These are phyloP conservation scores for Gaeumannomyces sp. DNA, from an alignment of 2,329 filamentous ascomycete species.

Conservation along the genomic window DNA sequence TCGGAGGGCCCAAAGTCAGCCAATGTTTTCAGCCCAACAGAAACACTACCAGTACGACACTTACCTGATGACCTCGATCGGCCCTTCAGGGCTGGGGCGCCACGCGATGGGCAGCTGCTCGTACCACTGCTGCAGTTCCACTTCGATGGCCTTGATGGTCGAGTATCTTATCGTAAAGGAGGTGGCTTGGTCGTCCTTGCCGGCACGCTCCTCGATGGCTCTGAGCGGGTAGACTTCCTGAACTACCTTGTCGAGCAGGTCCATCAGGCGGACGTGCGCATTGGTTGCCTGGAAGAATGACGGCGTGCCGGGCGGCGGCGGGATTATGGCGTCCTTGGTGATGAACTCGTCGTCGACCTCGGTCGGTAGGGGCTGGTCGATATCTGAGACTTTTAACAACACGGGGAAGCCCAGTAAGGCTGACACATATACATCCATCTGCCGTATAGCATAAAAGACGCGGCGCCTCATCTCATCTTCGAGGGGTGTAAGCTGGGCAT, in stretches of 20 bases:
- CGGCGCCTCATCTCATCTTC: slow-evolving; percentile 58
- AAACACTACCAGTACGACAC: slow-evolving; percentile 19
- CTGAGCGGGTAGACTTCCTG: slow-evolving; percentile 62
- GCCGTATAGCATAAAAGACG: slow-evolving; percentile 62
- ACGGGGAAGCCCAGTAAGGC: slow-evolving; percentile 61
- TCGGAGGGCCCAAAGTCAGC: not conserved
- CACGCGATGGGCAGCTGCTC: slow-evolving; percentile 66
- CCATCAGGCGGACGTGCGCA: slow-evolving; percentile 57
- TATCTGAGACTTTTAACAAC: slow-evolving; percentile 56
- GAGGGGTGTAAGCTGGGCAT: slow-evolving; percentile 55
- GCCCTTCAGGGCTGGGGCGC: slow-evolving; percentile 71
- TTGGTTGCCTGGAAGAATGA: slow-evolving; percentile 61
- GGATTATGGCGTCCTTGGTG: slow-evolving; percentile 48
- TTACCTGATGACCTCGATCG: slow-evolving; percentile 70
- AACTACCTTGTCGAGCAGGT: slow-evolving; percentile 57
- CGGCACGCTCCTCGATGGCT: slow-evolving; percentile 40
- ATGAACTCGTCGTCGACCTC: slow-evolving; percentile 65
- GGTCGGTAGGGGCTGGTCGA: slow-evolving; percentile 59
- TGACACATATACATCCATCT: slow-evolving; percentile 66
- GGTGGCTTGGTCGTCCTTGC: slow-evolving; percentile 36
- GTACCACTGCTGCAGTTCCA: slow-evolving; percentile 57
- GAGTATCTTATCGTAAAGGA: slow-evolving; percentile 59
- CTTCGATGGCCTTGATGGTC: slow-evolving; percentile 58
- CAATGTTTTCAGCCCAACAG: not conserved
- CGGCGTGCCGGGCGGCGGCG: slow-evolving; percentile 47